A percentile compares a stretch with the other conserved stretches of the same genome.
Conservation (phyloP, 2,329 filamentous ascomycete species). For the Uncinocarpus reesii region DNA sequence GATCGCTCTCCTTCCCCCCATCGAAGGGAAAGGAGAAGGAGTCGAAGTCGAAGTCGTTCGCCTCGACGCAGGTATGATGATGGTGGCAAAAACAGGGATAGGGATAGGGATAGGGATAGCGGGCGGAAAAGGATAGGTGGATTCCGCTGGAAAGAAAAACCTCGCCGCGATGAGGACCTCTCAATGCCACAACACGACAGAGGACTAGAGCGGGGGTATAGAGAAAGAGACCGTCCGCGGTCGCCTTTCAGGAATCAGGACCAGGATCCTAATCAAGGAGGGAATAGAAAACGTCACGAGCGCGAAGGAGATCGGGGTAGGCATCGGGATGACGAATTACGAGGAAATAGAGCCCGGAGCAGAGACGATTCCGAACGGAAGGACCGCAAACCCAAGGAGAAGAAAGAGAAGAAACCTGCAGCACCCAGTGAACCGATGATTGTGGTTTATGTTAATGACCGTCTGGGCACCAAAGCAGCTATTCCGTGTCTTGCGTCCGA, state of each 20-base stretch:
- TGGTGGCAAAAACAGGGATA: too few relatives aligned
- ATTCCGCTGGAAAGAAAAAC: slow-evolving; percentile 43
- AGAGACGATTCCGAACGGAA: slow-evolving; percentile 25
- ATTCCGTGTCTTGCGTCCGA: slow-evolving; percentile 83
- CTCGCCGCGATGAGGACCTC: slow-evolving; percentile 38
- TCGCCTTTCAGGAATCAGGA: slow-evolving; percentile 24
- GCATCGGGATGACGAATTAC: slow-evolving; percentile 13
- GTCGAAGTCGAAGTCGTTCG: slow-evolving; percentile 34
- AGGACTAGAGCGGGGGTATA: slow-evolving; percentile 46
- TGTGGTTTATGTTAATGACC: slow-evolving; percentile 84
- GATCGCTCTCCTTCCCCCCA: slow-evolving; percentile 20
- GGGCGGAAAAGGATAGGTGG: slow-evolving; percentile 24
- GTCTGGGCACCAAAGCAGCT: slow-evolving; percentile 88
- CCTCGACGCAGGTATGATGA: slow-evolving; percentile 29
- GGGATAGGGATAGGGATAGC: slow-evolving; percentile 28
- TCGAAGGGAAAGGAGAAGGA: slow-evolving; percentile 31
- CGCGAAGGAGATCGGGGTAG: slow-evolving; percentile 20
- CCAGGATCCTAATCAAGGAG: too few relatives aligned
- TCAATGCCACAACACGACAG: slow-evolving; percentile 34
- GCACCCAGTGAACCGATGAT: slow-evolving; percentile 67
- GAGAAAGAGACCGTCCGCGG: slow-evolving; percentile 22
- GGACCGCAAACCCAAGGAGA: slow-evolving; percentile 35
- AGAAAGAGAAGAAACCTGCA: slow-evolving; percentile 31
- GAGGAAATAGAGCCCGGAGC: slow-evolving; percentile 12
- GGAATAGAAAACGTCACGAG: too few relatives aligned